Percentiles rank a stretch among this genome's conserved stretches.
Conservation (phyloP, 495 filamentous ascomycete species). For the Darksidea phi region DNA sequence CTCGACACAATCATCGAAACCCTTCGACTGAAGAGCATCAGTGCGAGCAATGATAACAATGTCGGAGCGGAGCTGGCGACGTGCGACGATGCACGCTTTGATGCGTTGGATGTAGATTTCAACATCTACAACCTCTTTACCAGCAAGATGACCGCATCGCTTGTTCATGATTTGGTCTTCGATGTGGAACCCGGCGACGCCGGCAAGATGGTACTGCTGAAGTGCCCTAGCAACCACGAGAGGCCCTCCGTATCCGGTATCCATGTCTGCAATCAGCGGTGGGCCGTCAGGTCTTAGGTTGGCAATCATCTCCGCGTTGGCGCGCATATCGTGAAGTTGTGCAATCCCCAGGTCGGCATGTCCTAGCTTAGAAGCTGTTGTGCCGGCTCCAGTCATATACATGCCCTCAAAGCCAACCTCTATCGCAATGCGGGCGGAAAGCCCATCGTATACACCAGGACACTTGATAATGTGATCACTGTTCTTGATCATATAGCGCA, state of each 20-base stretch:
- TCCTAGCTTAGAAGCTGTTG: slow-evolving; percentile 27
- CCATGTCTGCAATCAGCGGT: slow-evolving; percentile 30
- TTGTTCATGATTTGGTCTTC: slow-evolving; percentile 41
- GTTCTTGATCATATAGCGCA: slow-evolving; percentile 26
- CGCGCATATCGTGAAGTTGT: slow-evolving; percentile 29
- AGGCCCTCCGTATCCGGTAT: slow-evolving; percentile 39
- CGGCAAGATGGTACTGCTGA: slow-evolving; percentile 31
- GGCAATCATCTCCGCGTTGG: slow-evolving; percentile 35
- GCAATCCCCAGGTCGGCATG: slow-evolving; percentile 35
- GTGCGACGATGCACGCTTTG: slow-evolving; percentile 25
- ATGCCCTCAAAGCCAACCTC: slow-evolving; percentile 29
- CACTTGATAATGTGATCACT: slow-evolving; percentile 25
- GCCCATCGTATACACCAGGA: slow-evolving; percentile 27
- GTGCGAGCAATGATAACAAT: slow-evolving; percentile 41
- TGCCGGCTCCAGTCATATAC: slow-evolving; percentile 36
- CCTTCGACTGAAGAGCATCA: slow-evolving; percentile 33
- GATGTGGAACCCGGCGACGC: slow-evolving; percentile 40
- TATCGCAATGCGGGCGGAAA: slow-evolving; percentile 24
- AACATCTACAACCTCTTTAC: slow-evolving; percentile 37
- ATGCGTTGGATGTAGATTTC: slow-evolving; percentile 34
- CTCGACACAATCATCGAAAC: slow-evolving; percentile 35
- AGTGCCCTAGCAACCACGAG: slow-evolving; percentile 33
- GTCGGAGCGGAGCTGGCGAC: slow-evolving; percentile 26
- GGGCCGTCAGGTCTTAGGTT: slow-evolving; percentile 25
- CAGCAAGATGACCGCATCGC: slow-evolving; percentile 40